Percentiles rank a stretch among this genome's conserved stretches.
Conservation (phyloP, 2,329 filamentous ascomycete species). For the Pseudogymnoascus sp. region DNA sequence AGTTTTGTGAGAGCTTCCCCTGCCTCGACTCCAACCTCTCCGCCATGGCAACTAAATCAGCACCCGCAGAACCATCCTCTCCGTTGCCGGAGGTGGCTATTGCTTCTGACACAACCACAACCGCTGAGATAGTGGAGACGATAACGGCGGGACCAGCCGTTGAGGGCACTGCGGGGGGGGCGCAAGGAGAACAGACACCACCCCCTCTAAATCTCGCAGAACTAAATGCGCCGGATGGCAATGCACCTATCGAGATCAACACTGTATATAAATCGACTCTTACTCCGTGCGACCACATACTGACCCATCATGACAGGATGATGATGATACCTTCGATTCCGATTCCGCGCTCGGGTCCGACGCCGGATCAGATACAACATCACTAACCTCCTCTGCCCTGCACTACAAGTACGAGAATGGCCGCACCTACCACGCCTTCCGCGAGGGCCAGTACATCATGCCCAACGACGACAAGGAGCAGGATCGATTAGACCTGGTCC, state of each 20-base stretch:
- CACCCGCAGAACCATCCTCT: not conserved
- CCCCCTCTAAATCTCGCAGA: not conserved
- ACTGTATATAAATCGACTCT: not conserved
- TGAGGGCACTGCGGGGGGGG: not conserved
- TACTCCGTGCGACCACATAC: not conserved
- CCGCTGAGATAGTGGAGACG: not conserved
- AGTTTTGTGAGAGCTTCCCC: not conserved
- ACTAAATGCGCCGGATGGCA: not conserved
- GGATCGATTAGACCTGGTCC: constrained; percentile 13
- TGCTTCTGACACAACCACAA: not conserved
- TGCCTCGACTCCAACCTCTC: not conserved
- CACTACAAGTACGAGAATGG: constrained; percentile 40
- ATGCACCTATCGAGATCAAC: not conserved
- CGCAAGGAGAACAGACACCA: not conserved
- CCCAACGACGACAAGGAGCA: constrained; percentile 12
- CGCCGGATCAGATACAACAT: constrained; percentile 16
- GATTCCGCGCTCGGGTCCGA: constrained; percentile 7
- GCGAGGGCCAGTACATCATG: constrained; percentile 6
- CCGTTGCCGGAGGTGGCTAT: not conserved
- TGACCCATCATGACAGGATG: not conserved
- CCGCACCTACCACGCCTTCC: constrained; percentile 35
- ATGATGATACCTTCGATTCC: not conserved
- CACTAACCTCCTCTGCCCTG: constrained; percentile 36
- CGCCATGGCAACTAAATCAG: not conserved
- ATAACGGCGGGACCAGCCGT: not conserved